Base-by-base conservation (phyloP, 2,329 filamentous ascomycete species). In the Pestalotiopsis sp. region DNA sequence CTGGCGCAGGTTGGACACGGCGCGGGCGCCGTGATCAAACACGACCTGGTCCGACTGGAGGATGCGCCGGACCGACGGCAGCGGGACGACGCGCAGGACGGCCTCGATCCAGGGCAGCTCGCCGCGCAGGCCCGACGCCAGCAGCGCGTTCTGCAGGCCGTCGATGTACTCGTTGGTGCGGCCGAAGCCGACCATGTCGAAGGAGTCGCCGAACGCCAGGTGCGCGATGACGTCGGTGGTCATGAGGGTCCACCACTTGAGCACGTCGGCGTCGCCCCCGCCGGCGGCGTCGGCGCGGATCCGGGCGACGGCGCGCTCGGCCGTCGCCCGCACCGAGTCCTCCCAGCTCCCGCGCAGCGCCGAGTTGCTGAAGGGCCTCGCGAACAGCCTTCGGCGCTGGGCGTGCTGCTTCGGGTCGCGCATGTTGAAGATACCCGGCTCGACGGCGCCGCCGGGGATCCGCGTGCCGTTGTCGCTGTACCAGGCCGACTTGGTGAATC, bases 221-320 rank as follows among this genome's bases (percentile, higher is more conserved):
- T 87, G 80, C 0, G 82, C 84, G 60, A 88, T 85, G 2, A 87
- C 77, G 73, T 90, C 87, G 0, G 85, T 87, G 0, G 86, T 76
- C 79, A 88, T 82, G 65, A 88, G 86, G 1, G 82, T 74, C 79
- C 81, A 87, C 87, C 86, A 89, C 67, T 87, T 87, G 68, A 82
- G 78, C 0, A 88, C 73, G 69, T 90, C 86, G 0, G 77, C 79
- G 0, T 69, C 76, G 3, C 20, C n/a, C 5, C 62, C 39, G 13
- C 68, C 31, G 4, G 17, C 27, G 7, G 66, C 57, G 4, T 65
- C 59, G 14, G 20, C 52, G 27, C 23, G 17, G 55, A 68, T 63
- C 17, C 41, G 25, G 55, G 31, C 25, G 13, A 68, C 45, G 1
- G 67, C 45, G 3, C 12, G 27, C 55, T 41, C 57, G 13, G 36